Percentiles rank a stretch among this genome's conserved stretches.
phyloP scores from a whole-genome alignment of 75 land plant species.

The Cryptomeria japonica region DNA sequence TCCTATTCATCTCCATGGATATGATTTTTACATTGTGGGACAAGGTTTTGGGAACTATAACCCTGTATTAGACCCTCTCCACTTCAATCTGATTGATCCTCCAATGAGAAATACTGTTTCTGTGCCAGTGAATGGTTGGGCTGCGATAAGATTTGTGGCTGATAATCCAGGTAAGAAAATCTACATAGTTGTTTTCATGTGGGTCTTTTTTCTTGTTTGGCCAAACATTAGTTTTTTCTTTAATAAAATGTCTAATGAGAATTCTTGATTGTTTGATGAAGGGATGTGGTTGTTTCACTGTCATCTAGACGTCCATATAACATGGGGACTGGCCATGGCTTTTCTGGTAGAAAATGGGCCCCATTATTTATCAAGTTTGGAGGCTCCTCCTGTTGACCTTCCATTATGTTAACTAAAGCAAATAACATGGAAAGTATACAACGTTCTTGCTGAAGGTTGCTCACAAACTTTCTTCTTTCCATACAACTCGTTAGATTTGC shows the following conservation, averaged over 20 bases:
- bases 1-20: constrained; percentile 78
- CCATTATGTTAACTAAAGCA: constrained; percentile 22
- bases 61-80: constrained; percentile 24
- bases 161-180: constrained; percentile 63
- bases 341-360: constrained; percentile 46
- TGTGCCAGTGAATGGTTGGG: constrained; percentile 68
- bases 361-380: constrained; percentile 19
- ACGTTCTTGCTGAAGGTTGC: background rate
- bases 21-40: constrained; percentile 61
- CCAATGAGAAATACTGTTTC: constrained; percentile 60
- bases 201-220: no score
- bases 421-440: background rate
- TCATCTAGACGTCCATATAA: constrained; percentile 44
- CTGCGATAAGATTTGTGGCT: constrained; percentile 63
- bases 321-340: constrained; percentile 54
- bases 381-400: constrained; percentile 41
- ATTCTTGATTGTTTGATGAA: background rate
- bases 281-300: constrained; percentile 56
- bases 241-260: background rate
- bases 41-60: constrained; percentile 63
- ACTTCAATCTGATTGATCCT: constrained; percentile 68
- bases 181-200: background rate
- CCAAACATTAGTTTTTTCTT: background rate
- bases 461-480: background rate
- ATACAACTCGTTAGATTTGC: background rate